Percentiles rank a stretch among this genome's conserved stretches.
Conservation (phyloP, 2,329 filamentous ascomycete species). For the Thielaviopsis euricoi region DNA sequence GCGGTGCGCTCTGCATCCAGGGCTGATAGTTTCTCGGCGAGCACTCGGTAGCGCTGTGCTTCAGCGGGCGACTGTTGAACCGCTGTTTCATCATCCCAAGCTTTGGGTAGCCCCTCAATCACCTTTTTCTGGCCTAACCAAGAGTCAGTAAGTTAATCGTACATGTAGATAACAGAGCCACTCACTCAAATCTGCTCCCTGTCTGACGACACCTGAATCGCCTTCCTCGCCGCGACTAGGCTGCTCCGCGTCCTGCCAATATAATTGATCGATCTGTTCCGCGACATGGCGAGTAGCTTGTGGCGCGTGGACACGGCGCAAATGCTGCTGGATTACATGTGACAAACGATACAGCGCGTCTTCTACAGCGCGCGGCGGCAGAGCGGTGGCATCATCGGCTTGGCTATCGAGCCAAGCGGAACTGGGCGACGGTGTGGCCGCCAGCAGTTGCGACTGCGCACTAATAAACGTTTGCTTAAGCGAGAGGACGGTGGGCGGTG, state of each 20-base stretch:
- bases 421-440: constrained; percentile 40
- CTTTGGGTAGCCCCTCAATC: neutral
- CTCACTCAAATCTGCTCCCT: constrained; percentile 30
- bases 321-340: constrained; percentile 46
- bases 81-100: neutral
- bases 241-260: constrained; percentile 32
- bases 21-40: constrained; percentile 26
- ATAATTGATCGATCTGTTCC: constrained; percentile 54
- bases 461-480: constrained; percentile 49
- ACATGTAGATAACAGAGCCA: neutral
- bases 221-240: constrained; percentile 19
- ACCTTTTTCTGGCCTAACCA: constrained; percentile 16
- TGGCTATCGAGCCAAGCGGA: constrained; percentile 28
- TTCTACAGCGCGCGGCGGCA: constrained; percentile 34
- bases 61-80: neutral
- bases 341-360: constrained; percentile 44
- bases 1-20: constrained; percentile 25
- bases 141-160: constrained; percentile 20
- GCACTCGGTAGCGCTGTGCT: constrained; percentile 11
- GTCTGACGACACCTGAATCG: constrained; percentile 21
- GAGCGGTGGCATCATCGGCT: constrained; percentile 21
- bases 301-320: constrained; percentile 46
- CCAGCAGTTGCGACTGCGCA: constrained; percentile 45
- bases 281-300: constrained; percentile 56
- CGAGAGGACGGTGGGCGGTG: constrained; percentile 38